These are phyloP conservation scores for Blastomyces silverae DNA, from an alignment of 2,329 filamentous ascomycete species.

Conservation along the genomic window DNA sequence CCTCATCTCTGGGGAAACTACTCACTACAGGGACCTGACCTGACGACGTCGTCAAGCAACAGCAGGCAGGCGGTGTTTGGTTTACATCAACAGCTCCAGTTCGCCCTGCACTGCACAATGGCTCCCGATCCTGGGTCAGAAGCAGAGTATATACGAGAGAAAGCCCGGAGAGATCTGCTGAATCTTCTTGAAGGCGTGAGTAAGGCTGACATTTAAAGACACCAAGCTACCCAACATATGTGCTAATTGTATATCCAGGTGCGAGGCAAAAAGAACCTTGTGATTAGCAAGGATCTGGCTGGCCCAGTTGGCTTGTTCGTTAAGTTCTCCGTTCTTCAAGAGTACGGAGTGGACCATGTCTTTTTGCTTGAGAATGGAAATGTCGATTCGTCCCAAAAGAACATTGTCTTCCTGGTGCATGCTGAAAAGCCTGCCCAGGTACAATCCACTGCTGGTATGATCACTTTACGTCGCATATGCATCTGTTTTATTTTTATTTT, in stretches of 20 bases:
- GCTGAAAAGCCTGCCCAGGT: conserved; percentile 83
- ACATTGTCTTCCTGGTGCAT: conserved; percentile 86
- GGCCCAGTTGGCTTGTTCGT: conserved; percentile 85
- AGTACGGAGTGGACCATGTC: conserved; percentile 96
- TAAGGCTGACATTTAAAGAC: conserved; percentile 39
- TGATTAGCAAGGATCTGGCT: conserved; percentile 84
- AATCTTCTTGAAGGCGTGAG: conserved; percentile 91
- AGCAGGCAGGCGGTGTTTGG: background rate
- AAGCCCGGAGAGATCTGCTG: conserved; percentile 78
- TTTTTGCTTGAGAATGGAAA: conserved; percentile 96
- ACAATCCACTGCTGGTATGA: conserved; percentile 79
- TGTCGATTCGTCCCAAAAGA: conserved; percentile 86
- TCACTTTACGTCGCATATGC: conserved; percentile 23
- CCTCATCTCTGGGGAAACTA: background rate
- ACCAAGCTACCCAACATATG: conserved; percentile 17
- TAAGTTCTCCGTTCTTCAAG: conserved; percentile 90
- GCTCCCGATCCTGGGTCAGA: conserved; percentile 41
- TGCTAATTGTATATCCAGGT: conserved; percentile 55
- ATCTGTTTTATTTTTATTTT: conserved; percentile 8
- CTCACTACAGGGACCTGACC: too few species aligned
- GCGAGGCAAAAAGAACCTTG: conserved; percentile 95
- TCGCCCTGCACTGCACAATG: conserved; percentile 28
- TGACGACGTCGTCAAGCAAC: conserved; percentile 7
- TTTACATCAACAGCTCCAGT: conserved; percentile 1
- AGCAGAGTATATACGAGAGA: conserved; percentile 43